Evolutionary conservation across 495 filamentous ascomycete genomes (phyloP).

Genomic region (Talaromyces trachyspermus): DNA sequence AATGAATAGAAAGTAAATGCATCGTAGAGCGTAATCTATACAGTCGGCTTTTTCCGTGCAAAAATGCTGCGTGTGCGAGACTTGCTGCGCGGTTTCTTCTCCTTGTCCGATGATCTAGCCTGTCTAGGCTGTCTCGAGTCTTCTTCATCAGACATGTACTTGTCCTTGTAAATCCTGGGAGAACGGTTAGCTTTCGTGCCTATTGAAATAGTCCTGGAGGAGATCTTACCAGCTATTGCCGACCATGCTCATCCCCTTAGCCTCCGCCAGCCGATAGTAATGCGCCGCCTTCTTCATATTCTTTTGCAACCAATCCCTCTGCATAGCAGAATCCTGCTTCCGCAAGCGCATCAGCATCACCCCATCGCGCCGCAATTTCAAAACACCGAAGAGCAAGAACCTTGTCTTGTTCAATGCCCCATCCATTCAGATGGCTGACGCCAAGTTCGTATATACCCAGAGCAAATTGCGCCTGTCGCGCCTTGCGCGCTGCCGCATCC

Average conservation of each 20-base stretch:
- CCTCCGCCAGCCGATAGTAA: conserved; percentile 84
- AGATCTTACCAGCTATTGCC: conserved; percentile 98
- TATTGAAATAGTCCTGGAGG: too few relatives aligned
- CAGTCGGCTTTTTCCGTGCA: conserved; percentile 50
- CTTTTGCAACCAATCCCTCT: conserved; percentile 86
- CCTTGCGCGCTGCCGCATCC: conserved; percentile 63
- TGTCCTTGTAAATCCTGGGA: conserved; percentile 84
- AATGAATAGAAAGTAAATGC: too few relatives aligned
- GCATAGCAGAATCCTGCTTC: conserved; percentile 87
- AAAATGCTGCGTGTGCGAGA: conserved; percentile 61
- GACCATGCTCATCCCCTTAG: conserved; percentile 92
- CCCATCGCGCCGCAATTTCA: conserved; percentile 94
- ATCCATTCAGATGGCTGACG: conserved; percentile 95
- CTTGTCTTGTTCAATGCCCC: conserved; percentile 93
- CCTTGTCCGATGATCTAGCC: conserved; percentile 43
- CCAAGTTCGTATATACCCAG: conserved; percentile 93
- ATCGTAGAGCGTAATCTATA: conserved; percentile 1
- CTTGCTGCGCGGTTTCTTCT: conserved; percentile 57
- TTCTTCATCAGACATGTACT: conserved; percentile 80
- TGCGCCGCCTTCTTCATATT: conserved; percentile 89
- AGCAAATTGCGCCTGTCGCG: conserved; percentile 83
- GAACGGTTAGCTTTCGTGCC: conserved; percentile 13
- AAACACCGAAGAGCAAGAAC: conserved; percentile 82
- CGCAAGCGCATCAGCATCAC: conserved; percentile 88
- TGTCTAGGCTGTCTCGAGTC: conserved; percentile 19